Base-by-base conservation (phyloP, 2,329 filamentous ascomycete genomes). In the Aspergillus luchuensis region DNA sequence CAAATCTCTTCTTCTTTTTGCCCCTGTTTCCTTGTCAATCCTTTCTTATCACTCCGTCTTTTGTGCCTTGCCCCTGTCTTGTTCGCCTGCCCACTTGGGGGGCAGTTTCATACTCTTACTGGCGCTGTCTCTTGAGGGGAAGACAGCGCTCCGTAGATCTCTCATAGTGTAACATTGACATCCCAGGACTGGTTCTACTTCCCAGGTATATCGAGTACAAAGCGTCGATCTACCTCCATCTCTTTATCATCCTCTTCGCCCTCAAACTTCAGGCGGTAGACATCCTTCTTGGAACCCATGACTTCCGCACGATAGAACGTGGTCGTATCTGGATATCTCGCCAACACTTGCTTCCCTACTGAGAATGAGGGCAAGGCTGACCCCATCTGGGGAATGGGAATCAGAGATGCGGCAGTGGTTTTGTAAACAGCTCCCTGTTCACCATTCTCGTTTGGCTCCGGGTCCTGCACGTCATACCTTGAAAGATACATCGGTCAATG, bases 261-360 rank as follows among this genome's bases (percentile, higher is more conserved):
- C 72, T 94, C 91, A 68, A 94, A 94, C 64, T 91, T 87, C 65
- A 94, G 79, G 59, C 77, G 73, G 63, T 80, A 82, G 56, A 75
- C 74, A 49, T 80, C 79, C 64, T 81, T 83, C 69, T 78, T 88
- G 80, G 81, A 85, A 38, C 88, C 88, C 77, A 91, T 89, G 8
- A 94, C 91, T 67, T 92, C 90, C 1, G 91, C 91, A 72, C 90
- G 88, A 74, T 95, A 95, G 69, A 95, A 94, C 0, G 90, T 93
- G 1, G 91, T 93, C 1, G 91, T 94, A 68, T 92, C 88, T 0
- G 91, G 91, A 70, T 95, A 95, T 60, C 92, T 80, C 0, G 91
- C 91, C 59, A 94, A 80, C 8, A 94, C 91, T 49, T 87, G 85
- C 72, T 89, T 91, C 48, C 90, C 89, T 41, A 85, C 78, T 7